Conservation (phyloP, 108 stramenopile species). For the Conticribra guillardii region DNA sequence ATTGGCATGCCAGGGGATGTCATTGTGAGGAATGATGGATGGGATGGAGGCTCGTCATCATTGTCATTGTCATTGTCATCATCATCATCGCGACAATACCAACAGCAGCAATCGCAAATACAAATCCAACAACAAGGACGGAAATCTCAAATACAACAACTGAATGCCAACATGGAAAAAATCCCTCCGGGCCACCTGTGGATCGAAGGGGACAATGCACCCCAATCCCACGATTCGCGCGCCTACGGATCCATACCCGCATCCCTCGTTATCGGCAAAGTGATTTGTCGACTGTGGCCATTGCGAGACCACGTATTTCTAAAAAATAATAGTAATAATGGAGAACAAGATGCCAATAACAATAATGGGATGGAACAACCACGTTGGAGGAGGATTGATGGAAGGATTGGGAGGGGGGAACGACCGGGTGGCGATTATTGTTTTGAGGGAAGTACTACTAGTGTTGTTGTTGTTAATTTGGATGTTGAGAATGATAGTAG, state of each 20-base stretch:
- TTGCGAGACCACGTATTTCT: slow-evolving; percentile 55
- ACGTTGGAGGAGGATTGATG: slow-evolving; percentile 36
- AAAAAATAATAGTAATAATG: too few species aligned
- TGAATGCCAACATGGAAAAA: too few species aligned
- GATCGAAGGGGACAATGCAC: slow-evolving; percentile 94
- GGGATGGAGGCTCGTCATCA: too few species aligned
- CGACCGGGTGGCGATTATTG: slow-evolving; percentile 15
- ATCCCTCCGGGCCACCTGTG: slow-evolving; percentile 93
- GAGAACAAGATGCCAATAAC: slow-evolving; percentile 41
- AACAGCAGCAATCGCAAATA: too few species aligned
- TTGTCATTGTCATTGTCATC: too few species aligned
- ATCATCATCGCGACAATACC: too few species aligned
- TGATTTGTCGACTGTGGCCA: slow-evolving; percentile 88
- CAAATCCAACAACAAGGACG: too few species aligned
- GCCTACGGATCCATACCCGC: slow-evolving; percentile 91
- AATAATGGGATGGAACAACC: too few species aligned
- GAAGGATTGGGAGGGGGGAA: slow-evolving; percentile 39
- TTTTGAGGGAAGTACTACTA: slow-evolving; percentile 26
- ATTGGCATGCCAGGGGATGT: slow-evolving; percentile 90
- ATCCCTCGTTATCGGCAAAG: slow-evolving; percentile 84
- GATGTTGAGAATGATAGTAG: too few species aligned
- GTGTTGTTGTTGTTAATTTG: too few species aligned
- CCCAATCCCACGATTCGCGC: slow-evolving; percentile 88
- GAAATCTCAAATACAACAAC: too few species aligned
- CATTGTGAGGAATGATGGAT: slow-evolving; percentile 62